Percentiles rank a stretch among this genome's conserved stretches.
These are phyloP conservation scores for Aspergillus vadensis DNA, from an alignment of 2,329 filamentous ascomycete species.

Conservation along the genomic window DNA sequence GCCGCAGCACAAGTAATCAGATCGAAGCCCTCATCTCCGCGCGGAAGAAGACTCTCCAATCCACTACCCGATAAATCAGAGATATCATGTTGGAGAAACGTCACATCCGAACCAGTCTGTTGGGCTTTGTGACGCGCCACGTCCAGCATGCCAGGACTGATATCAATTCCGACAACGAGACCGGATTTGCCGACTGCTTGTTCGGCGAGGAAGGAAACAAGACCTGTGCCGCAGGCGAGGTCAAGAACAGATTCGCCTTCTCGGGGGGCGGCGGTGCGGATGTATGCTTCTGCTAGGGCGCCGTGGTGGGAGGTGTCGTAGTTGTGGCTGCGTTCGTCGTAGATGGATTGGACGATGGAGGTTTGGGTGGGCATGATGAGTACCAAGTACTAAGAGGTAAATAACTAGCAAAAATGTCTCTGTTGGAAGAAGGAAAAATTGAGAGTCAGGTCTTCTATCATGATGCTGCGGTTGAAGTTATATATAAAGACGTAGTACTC, in stretches of 20 bases:
- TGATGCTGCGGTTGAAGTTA: too few relatives aligned
- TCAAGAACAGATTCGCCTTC: conserved; percentile 2
- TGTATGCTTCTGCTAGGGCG: conserved; percentile 8
- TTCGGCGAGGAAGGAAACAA: conserved; percentile 2
- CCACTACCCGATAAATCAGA: not conserved
- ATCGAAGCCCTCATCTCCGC: conserved; percentile 4
- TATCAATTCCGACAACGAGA: conserved; percentile 5
- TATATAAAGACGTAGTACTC: too few relatives aligned
- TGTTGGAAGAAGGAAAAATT: too few relatives aligned
- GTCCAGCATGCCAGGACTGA: conserved; percentile 8
- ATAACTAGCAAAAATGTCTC: too few relatives aligned
- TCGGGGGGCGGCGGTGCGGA: not conserved
- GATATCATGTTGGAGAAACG: conserved; percentile 9
- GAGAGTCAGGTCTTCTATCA: too few relatives aligned
- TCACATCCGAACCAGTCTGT: not conserved
- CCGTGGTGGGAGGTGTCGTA: conserved; percentile 10
- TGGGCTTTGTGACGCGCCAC: conserved; percentile 6
- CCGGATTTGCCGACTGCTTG: not conserved
- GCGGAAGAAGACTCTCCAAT: not conserved
- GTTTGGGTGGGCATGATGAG: not conserved
- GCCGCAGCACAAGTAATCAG: conserved; percentile 11
- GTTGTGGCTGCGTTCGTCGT: conserved; percentile 7
- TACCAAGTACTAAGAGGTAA: not conserved
- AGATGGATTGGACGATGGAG: conserved; percentile 4
- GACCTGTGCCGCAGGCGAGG: conserved; percentile 9